phyloP scores from a whole-genome alignment of 768 basidiomycete species.

The Mycena crocata region DNA sequence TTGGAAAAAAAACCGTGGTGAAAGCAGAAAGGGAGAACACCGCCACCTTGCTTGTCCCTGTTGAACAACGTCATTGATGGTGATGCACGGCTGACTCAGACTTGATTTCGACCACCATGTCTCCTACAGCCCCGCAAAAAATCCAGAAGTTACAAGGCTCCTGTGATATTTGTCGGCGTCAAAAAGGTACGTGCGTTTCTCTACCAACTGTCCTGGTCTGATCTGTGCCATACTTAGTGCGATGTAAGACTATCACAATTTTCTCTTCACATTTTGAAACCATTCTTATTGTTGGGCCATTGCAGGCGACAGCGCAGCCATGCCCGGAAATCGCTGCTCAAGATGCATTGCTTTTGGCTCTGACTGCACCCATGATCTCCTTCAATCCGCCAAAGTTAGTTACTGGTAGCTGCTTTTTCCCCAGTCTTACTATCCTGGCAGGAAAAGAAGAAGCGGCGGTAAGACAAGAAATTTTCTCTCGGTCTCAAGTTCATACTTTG shows the following conservation, averaged over 20 bases:
- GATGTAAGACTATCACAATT: conserved; percentile 4
- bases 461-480: neutral
- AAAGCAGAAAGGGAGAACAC: too few species aligned
- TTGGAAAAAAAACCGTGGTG: too few species aligned
- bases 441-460: conserved; percentile 14
- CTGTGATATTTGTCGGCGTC: conserved; percentile 20
- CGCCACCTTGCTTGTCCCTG: too few species aligned
- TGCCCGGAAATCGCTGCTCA: conserved; percentile 18
- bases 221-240: neutral
- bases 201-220: neutral
- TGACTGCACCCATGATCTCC: conserved; percentile 22
- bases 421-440: neutral
- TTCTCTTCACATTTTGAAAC: too few species aligned
- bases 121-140: too few species aligned
- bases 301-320: conserved; percentile 25
- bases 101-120: too few species aligned
- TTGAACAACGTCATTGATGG: too few species aligned
- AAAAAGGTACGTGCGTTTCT: conserved; percentile 14
- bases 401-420: neutral
- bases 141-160: conserved; percentile 12
- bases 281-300: too few species aligned
- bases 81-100: too few species aligned
- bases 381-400: conserved; percentile 23
- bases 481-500: neutral
- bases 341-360: conserved; percentile 27